Conservation (phyloP, 768 basidiomycete genomes). For the Trametes villosa region DNA sequence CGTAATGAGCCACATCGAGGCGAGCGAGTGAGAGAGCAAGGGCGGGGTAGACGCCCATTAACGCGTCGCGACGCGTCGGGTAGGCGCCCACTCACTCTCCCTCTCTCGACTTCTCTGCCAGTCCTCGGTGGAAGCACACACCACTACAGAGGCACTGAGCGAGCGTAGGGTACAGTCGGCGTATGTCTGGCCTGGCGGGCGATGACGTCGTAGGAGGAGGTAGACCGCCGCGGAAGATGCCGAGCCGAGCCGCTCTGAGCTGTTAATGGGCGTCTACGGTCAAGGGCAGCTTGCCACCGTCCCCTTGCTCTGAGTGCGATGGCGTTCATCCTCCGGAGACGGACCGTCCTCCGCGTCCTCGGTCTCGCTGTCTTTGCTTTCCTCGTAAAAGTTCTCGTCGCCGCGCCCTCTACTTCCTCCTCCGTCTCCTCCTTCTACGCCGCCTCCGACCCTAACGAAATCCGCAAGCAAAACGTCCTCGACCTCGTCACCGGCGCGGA, state of each 20-base stretch:
- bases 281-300: too few species aligned
- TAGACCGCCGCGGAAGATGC: too few species aligned
- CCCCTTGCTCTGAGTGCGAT: too few species aligned
- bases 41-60: not conserved
- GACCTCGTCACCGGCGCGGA: slow-evolving; percentile 70
- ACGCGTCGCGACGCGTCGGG: slow-evolving; percentile 19
- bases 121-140: too few species aligned
- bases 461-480: slow-evolving; percentile 62
- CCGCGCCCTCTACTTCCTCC: slow-evolving; percentile 31
- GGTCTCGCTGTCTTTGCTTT: slow-evolving; percentile 41
- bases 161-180: too few species aligned
- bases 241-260: too few species aligned
- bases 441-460: slow-evolving; percentile 41
- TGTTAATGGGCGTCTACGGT: too few species aligned
- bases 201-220: too few species aligned
- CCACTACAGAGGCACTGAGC: too few species aligned
- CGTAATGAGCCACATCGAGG: slow-evolving; percentile 27
- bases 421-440: slow-evolving; percentile 29
- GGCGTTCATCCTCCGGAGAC: slow-evolving; percentile 51
- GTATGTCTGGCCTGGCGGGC: too few species aligned
- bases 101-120: too few species aligned
- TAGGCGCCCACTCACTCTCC: not conserved
- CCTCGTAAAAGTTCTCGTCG: slow-evolving; percentile 45
- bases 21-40: not conserved
- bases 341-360: slow-evolving; percentile 50